Evolutionary conservation across 805 yeast species (phyloP), one percentile per base, ranked within the genome.

Genomic region (Metschnikowia drakensbergensis): DNA sequence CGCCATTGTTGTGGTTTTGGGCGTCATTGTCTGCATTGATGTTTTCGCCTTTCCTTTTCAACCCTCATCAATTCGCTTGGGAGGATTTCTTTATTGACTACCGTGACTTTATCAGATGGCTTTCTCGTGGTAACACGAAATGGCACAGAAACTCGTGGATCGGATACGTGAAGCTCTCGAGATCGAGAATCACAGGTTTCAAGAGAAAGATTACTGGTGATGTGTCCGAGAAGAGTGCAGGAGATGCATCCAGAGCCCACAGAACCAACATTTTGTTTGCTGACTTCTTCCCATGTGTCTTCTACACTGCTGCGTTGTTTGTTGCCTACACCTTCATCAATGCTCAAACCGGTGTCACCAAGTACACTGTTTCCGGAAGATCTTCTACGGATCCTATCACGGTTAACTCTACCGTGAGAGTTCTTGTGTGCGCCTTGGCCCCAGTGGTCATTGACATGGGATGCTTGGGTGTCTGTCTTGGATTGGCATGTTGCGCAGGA

Each of bases 401-500:
- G 37, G 92, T 86, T 31, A 87, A 87, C 74, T 81, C 95, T 47
- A 70, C 74, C 49, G 68, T 85, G 54, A 84, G 96, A 80, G 65
- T 87, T 51, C 74, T 86, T 52, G 81, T 87, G 55, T 86, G 94
- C 76, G 73, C 96, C 4, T 74, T 92, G 61, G 98, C 86, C 47
- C 99, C 99, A 54, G 86, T 94, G 66, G 96, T 75, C 30, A 80
- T 92, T 67, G 86, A 94, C 67, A 81, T 89, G 68, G 99, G 96
- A 78, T 85, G 83, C 31, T 73, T 91, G 57, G 80, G 79, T 62
- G 78, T 86, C 56, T 80, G 92, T 71, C 76, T 87, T 60, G 89
- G 82, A 60, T 65, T 91, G 70, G 87, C 97, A 11, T 94, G 99
- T 74, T 94, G 97, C 79, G 88, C 96, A 28, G 99, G 99, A 68